phyloP scores from a whole-genome alignment of 768 basidiomycete genomes.

The Infundibulicybe gibba region DNA sequence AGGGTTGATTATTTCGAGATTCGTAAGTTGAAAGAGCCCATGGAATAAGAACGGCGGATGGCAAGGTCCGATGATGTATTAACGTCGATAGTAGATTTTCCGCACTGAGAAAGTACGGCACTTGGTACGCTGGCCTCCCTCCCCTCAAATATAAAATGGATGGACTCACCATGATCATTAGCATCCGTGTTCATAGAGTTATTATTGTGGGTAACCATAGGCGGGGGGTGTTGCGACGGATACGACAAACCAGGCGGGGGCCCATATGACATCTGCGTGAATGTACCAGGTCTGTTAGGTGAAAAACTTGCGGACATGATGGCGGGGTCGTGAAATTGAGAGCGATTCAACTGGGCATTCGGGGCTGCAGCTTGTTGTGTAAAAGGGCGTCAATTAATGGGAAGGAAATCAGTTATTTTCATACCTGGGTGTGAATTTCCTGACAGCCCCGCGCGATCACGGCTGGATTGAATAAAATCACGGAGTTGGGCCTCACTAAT shows the following conservation, averaged over 20 bases:
- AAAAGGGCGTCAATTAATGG: neutral
- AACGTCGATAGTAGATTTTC: conserved; percentile 73
- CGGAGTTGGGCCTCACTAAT: conserved; percentile 76
- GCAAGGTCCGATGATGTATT: conserved; percentile 42
- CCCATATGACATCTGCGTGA: conserved; percentile 38
- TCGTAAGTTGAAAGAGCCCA: conserved; percentile 36
- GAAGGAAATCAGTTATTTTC: neutral
- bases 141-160: conserved; percentile 55
- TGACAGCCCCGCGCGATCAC: conserved; percentile 44
- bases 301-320: conserved; percentile 76
- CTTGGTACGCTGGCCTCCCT: conserved; percentile 89
- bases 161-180: conserved; percentile 64
- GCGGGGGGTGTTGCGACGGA: conserved; percentile 26
- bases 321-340: conserved; percentile 69
- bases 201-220: conserved; percentile 19
- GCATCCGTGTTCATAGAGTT: conserved; percentile 18
- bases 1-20: conserved; percentile 10
- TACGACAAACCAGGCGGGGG: conserved; percentile 68
- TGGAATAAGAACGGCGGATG: conserved; percentile 26
- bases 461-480: conserved; percentile 71
- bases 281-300: conserved; percentile 29
- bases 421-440: neutral
- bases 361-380: neutral
- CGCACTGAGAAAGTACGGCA: conserved; percentile 86
- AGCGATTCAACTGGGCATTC: conserved; percentile 13